phyloP scores from a whole-genome alignment of 805 yeast genomes.

The Spathaspora arborariae region DNA sequence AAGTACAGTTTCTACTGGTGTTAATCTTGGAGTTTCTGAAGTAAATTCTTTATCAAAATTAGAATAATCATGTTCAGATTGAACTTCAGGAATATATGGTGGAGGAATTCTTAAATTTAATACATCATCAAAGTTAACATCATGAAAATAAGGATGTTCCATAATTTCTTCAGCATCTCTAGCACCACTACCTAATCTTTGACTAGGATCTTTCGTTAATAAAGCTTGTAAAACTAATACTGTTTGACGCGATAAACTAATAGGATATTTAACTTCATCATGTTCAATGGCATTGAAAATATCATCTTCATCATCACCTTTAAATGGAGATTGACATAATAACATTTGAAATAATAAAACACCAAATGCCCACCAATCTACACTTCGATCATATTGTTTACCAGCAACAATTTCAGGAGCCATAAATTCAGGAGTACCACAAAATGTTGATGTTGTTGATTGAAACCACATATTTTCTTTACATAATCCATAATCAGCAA shows the following conservation, averaged over 20 bases:
- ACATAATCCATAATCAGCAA: conserved; percentile 97
- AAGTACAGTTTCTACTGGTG: conserved; percentile 88
- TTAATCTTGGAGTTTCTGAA: conserved; percentile 86
- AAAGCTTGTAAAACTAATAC: conserved; percentile 90
- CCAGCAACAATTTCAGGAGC: conserved; percentile 97
- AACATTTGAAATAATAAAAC: conserved; percentile 95
- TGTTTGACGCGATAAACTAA: conserved; percentile 95
- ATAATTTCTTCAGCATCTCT: conserved; percentile 90
- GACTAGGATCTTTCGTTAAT: conserved; percentile 80
- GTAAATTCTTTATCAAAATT: conserved; percentile 96
- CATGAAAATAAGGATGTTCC: conserved; percentile 92
- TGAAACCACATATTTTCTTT: conserved; percentile 89
- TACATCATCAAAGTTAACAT: conserved; percentile 87
- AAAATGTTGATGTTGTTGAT: conserved; percentile 85
- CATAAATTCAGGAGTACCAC: conserved; percentile 99
- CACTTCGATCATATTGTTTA: conserved; percentile 87
- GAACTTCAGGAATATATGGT: conserved; percentile 85
- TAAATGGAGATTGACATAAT: conserved; percentile 92
- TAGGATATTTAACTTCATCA: conserved; percentile 95
- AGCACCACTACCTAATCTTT: conserved; percentile 82
- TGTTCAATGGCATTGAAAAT: conserved; percentile 93
- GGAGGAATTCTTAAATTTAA: conserved; percentile 69
- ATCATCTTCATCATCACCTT: conserved; percentile 96
- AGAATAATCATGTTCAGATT: conserved; percentile 84
- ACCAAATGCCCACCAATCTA: conserved; percentile 99